These are phyloP conservation scores for Astrothelium macrocarpum DNA, from an alignment of 495 filamentous ascomycete species.

Conservation along the genomic window DNA sequence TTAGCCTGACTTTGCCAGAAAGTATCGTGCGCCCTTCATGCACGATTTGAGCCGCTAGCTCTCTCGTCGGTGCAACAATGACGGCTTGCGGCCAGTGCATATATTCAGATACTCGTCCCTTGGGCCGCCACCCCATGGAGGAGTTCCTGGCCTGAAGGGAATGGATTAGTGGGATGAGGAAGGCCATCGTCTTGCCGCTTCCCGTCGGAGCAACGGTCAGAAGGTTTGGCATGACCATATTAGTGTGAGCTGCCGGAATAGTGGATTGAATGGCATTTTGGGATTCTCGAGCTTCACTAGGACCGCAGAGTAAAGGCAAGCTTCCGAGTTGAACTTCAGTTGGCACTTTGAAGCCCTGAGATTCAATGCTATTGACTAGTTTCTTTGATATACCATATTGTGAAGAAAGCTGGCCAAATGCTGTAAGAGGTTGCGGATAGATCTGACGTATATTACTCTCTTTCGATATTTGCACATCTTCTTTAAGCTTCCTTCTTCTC, in stretches of 20 bases:
- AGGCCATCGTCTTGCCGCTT: slow-evolving; percentile 93
- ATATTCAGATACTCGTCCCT: background rate
- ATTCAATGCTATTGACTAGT: slow-evolving; percentile 66
- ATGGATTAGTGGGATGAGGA: slow-evolving; percentile 78
- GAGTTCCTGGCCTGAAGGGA: slow-evolving; percentile 39
- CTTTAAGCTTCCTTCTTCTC: slow-evolving; percentile 41
- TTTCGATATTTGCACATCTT: slow-evolving; percentile 26
- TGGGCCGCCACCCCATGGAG: slow-evolving; percentile 40
- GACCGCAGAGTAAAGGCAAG: slow-evolving; percentile 64
- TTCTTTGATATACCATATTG: slow-evolving; percentile 59
- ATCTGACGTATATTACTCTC: slow-evolving; percentile 46
- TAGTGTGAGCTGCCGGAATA: slow-evolving; percentile 12
- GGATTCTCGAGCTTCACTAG: background rate
- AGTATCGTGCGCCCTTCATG: slow-evolving; percentile 82
- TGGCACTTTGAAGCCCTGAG: slow-evolving; percentile 74
- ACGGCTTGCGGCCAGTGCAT: slow-evolving; percentile 37
- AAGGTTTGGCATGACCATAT: slow-evolving; percentile 48
- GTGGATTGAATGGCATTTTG: background rate
- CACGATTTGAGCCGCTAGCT: slow-evolving; percentile 83
- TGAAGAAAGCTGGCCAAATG: slow-evolving; percentile 62
- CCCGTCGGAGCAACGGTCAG: slow-evolving; percentile 87
- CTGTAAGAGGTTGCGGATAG: slow-evolving; percentile 65
- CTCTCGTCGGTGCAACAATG: slow-evolving; percentile 83
- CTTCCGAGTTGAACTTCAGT: slow-evolving; percentile 90
- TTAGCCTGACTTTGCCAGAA: slow-evolving; percentile 69